A percentile compares a stretch with the other conserved stretches of the same genome.
phyloP scores from a whole-genome alignment of 257 asterid species.

The Solanum etuberosum region DNA sequence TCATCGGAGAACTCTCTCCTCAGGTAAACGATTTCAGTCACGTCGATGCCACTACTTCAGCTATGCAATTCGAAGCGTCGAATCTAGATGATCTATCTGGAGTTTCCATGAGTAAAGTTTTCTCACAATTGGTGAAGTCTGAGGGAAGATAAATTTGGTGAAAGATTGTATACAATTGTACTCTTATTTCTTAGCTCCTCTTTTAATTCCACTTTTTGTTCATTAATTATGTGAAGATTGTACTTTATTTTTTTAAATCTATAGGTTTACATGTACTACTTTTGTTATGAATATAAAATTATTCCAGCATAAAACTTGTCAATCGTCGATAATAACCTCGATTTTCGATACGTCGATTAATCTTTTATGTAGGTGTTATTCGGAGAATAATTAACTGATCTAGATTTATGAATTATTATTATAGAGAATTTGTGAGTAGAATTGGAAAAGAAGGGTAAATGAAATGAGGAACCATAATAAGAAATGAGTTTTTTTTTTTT shows the following conservation, averaged over 20 bases:
- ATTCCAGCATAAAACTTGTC: no score
- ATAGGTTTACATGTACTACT: not conserved
- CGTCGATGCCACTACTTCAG: conserved; percentile 9
- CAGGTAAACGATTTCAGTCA: conserved; percentile 26
- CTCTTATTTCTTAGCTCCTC: not conserved
- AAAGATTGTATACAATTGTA: not conserved
- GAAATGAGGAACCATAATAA: not conserved
- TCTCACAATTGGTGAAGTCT: conserved; percentile 61
- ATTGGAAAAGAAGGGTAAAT: not conserved
- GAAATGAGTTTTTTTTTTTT: not conserved
- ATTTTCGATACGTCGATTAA: no score
- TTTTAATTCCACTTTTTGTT: not conserved
- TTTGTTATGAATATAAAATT: not conserved
- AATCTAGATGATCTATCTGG: conserved; percentile 49
- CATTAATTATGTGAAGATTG: not conserved
- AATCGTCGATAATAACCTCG: no score
- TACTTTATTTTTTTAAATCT: not conserved
- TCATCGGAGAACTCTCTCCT: conserved; percentile 37
- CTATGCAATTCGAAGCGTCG: conserved; percentile 21
- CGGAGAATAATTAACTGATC: not conserved
- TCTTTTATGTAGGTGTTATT: not conserved
- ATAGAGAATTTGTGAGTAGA: not conserved
- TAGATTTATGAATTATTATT: not conserved
- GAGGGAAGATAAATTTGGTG: conserved; percentile 39
- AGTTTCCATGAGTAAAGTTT: conserved; percentile 55